Base-by-base conservation (phyloP, 129 eudicot species). In the Pseudognaphalium luteoalbum region DNA sequence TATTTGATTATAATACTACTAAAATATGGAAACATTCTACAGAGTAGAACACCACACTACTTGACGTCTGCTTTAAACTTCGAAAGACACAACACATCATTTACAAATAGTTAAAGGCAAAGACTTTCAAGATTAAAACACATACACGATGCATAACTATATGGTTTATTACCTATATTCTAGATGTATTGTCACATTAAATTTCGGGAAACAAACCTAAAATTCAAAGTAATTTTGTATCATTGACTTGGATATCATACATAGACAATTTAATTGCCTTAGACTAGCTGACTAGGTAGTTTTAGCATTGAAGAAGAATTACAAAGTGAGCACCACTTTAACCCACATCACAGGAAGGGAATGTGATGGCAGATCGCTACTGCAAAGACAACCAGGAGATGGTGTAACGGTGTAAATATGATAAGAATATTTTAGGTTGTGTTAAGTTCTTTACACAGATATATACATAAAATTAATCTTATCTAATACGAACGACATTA, bases 361-460 rank as follows among this genome's bases (percentile, higher is more conserved):
- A 19, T 52, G n/a, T 52, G 59, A 52, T 52, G 20, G 22, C 21
- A 52, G 59, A 15, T 63, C 68, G 6, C 9, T 64, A 75, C 35
- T 37, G 68, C 74, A 68, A 56, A 44, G 34, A 77, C 42, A 34
- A 37, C 30, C 52, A 67, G 6, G 64, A 1, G 57, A 76, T 19
- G 20, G 22, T 0, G 11, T 57, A 57, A 57, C 7, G 67, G 54
- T 25, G n/a, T 41, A 52, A 21, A 68, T 66, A 9, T 34, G 41
- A 68, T 58, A 12, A 15, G 66, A n/a, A n/a, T n/a, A 67, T 76
- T 20, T 34, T 70, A 47, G 60, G 44, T 39, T n/a, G 56, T 16
- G 61, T 68, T 57, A n/a, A 52, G 25, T 68, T 28, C 37, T 61
- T 39, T 35, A 34, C 57, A 33, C 19, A 50, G 12, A 73, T 42